These are phyloP conservation scores for Metschnikowia corniflorae DNA, from an alignment of 805 yeast genomes.

Conservation along the genomic window DNA sequence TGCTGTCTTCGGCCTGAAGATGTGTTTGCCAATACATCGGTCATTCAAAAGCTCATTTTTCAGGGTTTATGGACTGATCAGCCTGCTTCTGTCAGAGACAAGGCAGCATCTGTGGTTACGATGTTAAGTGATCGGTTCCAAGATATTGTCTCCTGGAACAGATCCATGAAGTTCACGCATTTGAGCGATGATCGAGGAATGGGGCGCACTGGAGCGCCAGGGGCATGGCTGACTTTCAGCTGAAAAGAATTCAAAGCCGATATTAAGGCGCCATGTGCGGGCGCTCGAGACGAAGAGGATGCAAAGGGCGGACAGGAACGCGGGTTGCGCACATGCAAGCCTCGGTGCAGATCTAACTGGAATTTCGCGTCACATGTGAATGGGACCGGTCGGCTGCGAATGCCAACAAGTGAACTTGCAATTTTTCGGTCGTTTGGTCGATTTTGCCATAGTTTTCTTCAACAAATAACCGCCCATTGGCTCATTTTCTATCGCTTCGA, in stretches of 20 bases:
- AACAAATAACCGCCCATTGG: too few relatives aligned
- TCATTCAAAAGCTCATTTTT: slow-evolving; percentile 13
- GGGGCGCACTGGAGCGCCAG: slow-evolving; percentile 13
- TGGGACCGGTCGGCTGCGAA: slow-evolving; percentile 1
- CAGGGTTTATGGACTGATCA: slow-evolving; percentile 17
- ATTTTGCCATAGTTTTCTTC: too few relatives aligned
- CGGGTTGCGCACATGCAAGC: slow-evolving; percentile 3
- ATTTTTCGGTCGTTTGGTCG: too few relatives aligned
- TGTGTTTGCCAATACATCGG: slow-evolving; percentile 13
- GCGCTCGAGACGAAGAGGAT: slow-evolving; percentile 1
- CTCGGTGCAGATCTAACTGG: slow-evolving; percentile 1
- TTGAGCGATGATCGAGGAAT: slow-evolving; percentile 7
- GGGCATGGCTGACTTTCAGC: slow-evolving; percentile 16
- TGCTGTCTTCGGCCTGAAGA: slow-evolving; percentile 18
- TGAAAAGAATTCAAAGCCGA: background rate
- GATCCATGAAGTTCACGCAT: slow-evolving; percentile 11
- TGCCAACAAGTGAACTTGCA: slow-evolving; percentile 2
- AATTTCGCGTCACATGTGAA: slow-evolving; percentile 8
- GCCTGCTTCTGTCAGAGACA: slow-evolving; percentile 11
- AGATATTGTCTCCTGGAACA: slow-evolving; percentile 15
- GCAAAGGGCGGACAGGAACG: slow-evolving; percentile 6
- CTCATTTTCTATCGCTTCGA: too few relatives aligned
- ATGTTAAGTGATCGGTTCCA: slow-evolving; percentile 12
- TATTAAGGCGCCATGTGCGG: background rate
- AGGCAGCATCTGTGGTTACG: slow-evolving; percentile 10